Percentiles rank a stretch among this genome's conserved stretches.
phyloP scores from a whole-genome alignment of 1,284 basidiomycete species.

The Moesziomyces sp. region DNA sequence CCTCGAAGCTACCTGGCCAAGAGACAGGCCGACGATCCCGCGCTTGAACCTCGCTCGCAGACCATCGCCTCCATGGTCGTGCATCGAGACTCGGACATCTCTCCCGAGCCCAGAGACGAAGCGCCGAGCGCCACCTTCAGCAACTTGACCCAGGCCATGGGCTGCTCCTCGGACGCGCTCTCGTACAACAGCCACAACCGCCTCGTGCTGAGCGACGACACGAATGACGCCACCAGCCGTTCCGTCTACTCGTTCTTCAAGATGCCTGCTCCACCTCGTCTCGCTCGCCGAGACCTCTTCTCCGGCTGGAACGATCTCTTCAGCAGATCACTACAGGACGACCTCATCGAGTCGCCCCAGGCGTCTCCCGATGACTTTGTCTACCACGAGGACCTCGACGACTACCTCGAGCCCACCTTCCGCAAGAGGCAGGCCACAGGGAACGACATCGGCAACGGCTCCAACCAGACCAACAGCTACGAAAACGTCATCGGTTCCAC shows the following conservation, averaged over 20 bases:
- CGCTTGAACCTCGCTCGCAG: slow-evolving; percentile 28
- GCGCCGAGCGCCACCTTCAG: slow-evolving; percentile 2
- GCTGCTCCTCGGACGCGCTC: slow-evolving; percentile 49
- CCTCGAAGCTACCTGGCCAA: slow-evolving; percentile 40
- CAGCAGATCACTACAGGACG: slow-evolving; percentile 9
- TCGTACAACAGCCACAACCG: slow-evolving; percentile 55
- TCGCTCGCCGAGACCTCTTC: slow-evolving; percentile 39
- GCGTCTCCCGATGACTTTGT: slow-evolving; percentile 24
- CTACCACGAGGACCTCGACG: slow-evolving; percentile 37
- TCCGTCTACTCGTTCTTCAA: slow-evolving; percentile 58
- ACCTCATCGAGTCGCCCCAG: slow-evolving; percentile 24
- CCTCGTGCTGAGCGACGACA: slow-evolving; percentile 45
- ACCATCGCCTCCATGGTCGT: slow-evolving; percentile 38
- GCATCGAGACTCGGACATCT: slow-evolving; percentile 56
- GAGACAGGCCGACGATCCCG: slow-evolving; percentile 35
- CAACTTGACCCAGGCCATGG: slow-evolving; percentile 7
- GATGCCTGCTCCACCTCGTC: slow-evolving; percentile 32
- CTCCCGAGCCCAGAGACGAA: slow-evolving; percentile 22
- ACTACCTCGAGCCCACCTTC: slow-evolving; percentile 43
- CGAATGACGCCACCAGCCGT: slow-evolving; percentile 46
- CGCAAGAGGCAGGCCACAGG: slow-evolving; percentile 44
- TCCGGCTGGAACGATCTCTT: slow-evolving; percentile 38
- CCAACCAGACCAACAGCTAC: slow-evolving; percentile 81
- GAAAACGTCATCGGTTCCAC: slow-evolving; percentile 77
- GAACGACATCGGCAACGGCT: slow-evolving; percentile 82